Conservation (phyloP, 1,284 basidiomycete species). For the Wallemia hederae region DNA sequence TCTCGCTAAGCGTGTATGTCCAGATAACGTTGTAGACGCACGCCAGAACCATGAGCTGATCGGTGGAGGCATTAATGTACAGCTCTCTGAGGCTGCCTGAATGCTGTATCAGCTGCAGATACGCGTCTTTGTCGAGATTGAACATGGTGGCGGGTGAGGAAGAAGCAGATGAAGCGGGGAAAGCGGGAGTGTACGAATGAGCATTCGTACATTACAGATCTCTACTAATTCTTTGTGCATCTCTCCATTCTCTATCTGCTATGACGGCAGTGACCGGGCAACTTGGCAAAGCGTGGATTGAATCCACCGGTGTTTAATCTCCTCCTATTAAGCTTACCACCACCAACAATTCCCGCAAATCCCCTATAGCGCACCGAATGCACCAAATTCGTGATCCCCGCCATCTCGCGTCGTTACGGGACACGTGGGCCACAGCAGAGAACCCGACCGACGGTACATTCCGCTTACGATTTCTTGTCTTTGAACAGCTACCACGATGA, state of each 20-base stretch:
- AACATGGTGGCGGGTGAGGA: background rate
- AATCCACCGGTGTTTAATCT: background rate
- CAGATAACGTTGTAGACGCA: background rate
- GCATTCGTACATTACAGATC: too few relatives aligned
- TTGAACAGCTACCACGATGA: background rate
- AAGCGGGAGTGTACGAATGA: too few relatives aligned
- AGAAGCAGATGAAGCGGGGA: too few relatives aligned
- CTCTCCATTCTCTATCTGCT: too few relatives aligned
- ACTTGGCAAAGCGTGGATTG: background rate
- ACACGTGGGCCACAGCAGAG: background rate
- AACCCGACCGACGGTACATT: background rate
- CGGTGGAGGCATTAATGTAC: background rate
- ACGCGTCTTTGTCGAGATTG: background rate
- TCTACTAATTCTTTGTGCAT: too few relatives aligned
- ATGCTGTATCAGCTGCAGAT: background rate
- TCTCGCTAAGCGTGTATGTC: constrained; percentile 3
- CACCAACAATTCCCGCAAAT: too few relatives aligned
- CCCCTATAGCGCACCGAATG: too few relatives aligned
- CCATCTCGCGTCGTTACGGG: background rate
- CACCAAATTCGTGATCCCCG: too few relatives aligned
- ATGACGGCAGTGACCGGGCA: too few relatives aligned
- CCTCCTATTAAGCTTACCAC: too few relatives aligned
- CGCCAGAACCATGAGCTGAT: background rate
- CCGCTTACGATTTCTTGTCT: background rate
- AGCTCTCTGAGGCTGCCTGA: background rate